phyloP scores from a whole-genome alignment of 148 eudicot genomes.

The Rhododendron kiyosumense region DNA sequence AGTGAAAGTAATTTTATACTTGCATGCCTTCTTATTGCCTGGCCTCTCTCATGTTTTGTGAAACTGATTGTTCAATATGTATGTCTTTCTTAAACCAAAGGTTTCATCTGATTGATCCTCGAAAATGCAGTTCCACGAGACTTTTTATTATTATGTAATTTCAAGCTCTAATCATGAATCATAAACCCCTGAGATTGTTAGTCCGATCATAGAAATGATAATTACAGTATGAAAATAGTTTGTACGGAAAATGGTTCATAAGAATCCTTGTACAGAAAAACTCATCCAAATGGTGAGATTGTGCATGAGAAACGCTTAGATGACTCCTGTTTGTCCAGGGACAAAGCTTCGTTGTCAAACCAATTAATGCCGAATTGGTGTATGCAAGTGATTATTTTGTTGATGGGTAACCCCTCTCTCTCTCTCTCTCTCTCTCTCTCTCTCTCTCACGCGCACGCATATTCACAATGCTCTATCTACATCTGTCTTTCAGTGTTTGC shows the following conservation, averaged over 20 bases:
- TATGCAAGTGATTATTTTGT: slow-evolving; percentile 19
- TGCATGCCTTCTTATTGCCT: not conserved
- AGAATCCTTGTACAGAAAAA: not conserved
- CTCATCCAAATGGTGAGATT: not conserved
- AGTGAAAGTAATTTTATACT: not conserved
- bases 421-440: not conserved
- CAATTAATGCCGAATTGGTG: slow-evolving; percentile 19
- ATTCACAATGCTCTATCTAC: not conserved
- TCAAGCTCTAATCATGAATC: not conserved
- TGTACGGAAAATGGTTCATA: not conserved
- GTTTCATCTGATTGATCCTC: not conserved
- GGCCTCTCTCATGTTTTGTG: not conserved
- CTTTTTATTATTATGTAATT: not conserved
- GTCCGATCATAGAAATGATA: not conserved
- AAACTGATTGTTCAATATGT: not conserved
- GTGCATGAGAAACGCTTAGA: not conserved
- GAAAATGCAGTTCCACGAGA: not conserved
- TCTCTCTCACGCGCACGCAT: not conserved
- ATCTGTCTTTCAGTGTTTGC: not conserved
- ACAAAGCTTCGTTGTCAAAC: slow-evolving; percentile 27
- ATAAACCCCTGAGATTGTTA: not conserved
- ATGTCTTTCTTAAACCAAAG: not conserved
- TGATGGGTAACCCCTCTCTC: slow-evolving; percentile 18
- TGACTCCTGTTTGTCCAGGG: slow-evolving; percentile 28
- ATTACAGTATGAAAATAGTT: not conserved